A percentile compares a stretch with the other conserved stretches of the same genome.
Evolutionary conservation across 495 filamentous ascomycete species (phyloP).

Genomic region (Cryomyces minteri): DNA sequence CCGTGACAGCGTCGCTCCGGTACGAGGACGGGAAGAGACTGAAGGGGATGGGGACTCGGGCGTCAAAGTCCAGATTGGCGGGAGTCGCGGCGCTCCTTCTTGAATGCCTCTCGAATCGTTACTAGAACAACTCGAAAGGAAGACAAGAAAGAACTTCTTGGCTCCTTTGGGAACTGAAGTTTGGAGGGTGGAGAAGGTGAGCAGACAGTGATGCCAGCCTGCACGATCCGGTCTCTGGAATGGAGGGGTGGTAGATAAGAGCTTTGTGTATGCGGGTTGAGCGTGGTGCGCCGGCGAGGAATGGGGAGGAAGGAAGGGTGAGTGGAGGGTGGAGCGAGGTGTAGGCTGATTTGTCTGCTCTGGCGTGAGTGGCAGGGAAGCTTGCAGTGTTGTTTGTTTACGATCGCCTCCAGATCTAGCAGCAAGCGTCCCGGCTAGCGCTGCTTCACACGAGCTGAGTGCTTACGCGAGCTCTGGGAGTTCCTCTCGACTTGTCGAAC

Average conservation of each 20-base stretch:
- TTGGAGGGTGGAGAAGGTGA: conserved; percentile 1
- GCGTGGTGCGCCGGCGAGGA: neutral
- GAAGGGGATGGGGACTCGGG: conserved; percentile 96
- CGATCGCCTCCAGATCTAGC: neutral
- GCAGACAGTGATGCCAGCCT: neutral
- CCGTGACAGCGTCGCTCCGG: conserved; percentile 73
- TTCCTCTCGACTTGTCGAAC: neutral
- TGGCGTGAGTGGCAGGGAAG: neutral
- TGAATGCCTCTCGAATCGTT: conserved; percentile 80
- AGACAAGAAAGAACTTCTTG: conserved; percentile 85
- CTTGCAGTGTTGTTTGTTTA: neutral
- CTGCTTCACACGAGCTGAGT: neutral
- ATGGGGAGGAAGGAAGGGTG: neutral
- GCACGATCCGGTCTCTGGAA: neutral
- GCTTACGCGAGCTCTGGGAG: neutral
- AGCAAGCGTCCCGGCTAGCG: neutral
- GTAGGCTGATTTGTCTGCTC: neutral
- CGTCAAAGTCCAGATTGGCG: conserved; percentile 99
- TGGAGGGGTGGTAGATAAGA: neutral
- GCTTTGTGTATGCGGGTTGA: neutral
- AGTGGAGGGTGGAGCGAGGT: neutral
- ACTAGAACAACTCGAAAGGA: conserved; percentile 63
- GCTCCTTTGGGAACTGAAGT: conserved; percentile 28
- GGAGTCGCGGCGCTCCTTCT: conserved; percentile 71
- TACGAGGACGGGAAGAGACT: conserved; percentile 99